These are phyloP conservation scores for Lipomyces yamanashiensis DNA, from an alignment of 805 yeast genomes.

Conservation along the genomic window DNA sequence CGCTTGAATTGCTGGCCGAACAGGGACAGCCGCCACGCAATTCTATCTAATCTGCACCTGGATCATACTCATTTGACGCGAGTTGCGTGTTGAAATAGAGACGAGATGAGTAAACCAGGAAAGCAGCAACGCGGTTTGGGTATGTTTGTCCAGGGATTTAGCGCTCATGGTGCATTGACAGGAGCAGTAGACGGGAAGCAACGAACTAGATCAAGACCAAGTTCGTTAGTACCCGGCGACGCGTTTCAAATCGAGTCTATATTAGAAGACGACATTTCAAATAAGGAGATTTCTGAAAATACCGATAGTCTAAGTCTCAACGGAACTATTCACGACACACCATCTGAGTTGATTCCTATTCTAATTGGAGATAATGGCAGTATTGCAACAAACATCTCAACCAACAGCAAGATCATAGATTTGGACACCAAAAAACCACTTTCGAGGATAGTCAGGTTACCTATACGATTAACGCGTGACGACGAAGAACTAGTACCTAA, in stretches of 20 bases:
- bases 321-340: background rate
- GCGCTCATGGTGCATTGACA: background rate
- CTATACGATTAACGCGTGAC: constrained; percentile 9
- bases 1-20: too few species aligned
- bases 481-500: constrained; percentile 10
- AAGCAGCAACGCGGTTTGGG: constrained; percentile 8
- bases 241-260: background rate
- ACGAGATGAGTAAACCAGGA: background rate
- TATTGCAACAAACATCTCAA: background rate
- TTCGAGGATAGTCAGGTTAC: constrained; percentile 5
- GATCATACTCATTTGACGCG: too few species aligned
- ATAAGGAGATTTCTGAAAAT: background rate
- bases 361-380: background rate
- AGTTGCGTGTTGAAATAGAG: too few species aligned
- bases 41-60: too few species aligned
- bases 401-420: background rate
- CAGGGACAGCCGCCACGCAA: too few species aligned
- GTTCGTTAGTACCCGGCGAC: constrained; percentile 10
- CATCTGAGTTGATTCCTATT: background rate
- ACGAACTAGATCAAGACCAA: background rate
- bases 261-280: background rate
- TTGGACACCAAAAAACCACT: background rate
- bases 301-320: background rate
- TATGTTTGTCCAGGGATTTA: constrained; percentile 1
- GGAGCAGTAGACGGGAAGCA: background rate